These are phyloP conservation scores for Pythium folliculosum DNA, from an alignment of 352 stramenopile genomes.

Conservation along the genomic window DNA sequence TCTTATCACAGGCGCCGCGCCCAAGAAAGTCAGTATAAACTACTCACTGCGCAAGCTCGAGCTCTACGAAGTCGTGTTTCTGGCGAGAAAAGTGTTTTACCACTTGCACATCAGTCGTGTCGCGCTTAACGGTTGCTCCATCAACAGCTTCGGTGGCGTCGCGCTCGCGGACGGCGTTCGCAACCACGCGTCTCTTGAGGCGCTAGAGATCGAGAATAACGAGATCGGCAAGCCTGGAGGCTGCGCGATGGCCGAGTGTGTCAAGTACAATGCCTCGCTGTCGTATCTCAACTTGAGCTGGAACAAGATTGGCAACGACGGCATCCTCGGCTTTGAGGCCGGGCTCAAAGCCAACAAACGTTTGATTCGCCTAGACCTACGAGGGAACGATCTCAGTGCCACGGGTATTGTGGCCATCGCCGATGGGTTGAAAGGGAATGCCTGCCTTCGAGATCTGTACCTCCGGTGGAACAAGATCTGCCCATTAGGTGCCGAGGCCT, in stretches of 20 bases:
- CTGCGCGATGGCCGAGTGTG: constrained; percentile 55
- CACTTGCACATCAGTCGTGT: constrained; percentile 62
- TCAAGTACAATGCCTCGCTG: constrained; percentile 59
- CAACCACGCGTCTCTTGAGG: constrained; percentile 65
- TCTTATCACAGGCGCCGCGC: constrained; percentile 16
- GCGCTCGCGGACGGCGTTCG: constrained; percentile 62
- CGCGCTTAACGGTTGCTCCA: constrained; percentile 57
- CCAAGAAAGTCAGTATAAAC: constrained; percentile 48
- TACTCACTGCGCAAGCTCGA: constrained; percentile 47
- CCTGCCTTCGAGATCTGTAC: constrained; percentile 62
- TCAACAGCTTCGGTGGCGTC: constrained; percentile 52
- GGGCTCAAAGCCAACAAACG: constrained; percentile 52
- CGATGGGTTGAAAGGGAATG: constrained; percentile 49
- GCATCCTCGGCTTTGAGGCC: constrained; percentile 41
- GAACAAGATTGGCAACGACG: constrained; percentile 69
- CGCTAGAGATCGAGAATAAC: constrained; percentile 76
- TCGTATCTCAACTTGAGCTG: constrained; percentile 78
- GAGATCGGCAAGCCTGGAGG: constrained; percentile 46
- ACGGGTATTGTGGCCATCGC: constrained; percentile 57
- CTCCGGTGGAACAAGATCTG: constrained; percentile 77
- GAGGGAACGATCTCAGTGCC: constrained; percentile 61
- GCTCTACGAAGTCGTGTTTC: constrained; percentile 62
- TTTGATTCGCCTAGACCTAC: constrained; percentile 61
- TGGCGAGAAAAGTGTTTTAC: constrained; percentile 71
- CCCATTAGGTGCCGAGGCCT: constrained; percentile 47